phyloP scores from a whole-genome alignment of 2,329 filamentous ascomycete genomes.

The Chaetomium olivaceum region DNA sequence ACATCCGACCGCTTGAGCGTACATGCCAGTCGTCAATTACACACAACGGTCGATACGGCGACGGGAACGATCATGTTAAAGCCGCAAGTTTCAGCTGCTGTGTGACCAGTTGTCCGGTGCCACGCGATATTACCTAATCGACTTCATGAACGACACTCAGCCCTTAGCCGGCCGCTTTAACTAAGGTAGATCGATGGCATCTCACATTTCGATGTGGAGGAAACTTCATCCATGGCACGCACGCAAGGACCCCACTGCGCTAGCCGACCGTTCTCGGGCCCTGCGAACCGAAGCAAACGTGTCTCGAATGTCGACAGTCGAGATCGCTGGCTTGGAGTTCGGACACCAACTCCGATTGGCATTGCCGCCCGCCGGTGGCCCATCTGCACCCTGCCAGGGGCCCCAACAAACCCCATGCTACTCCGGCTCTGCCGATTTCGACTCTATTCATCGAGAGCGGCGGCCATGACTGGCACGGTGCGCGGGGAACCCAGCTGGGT shows the following conservation, averaged over 20 bases:
- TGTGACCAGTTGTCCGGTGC: not conserved
- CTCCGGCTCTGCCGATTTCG: conserved; percentile 1
- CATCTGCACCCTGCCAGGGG: not conserved
- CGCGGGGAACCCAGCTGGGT: not conserved
- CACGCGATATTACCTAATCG: no score
- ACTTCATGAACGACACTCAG: not conserved
- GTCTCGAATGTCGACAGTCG: not conserved
- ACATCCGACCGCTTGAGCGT: not conserved
- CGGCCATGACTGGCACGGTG: not conserved
- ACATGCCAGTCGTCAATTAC: not conserved
- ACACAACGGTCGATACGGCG: not conserved
- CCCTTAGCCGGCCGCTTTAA: not conserved
- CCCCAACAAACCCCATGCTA: not conserved
- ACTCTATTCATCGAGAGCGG: not conserved
- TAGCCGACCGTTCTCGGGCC: not conserved
- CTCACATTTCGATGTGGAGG: not conserved
- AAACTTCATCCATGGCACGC: not conserved
- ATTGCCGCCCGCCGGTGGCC: not conserved
- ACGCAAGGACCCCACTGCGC: not conserved
- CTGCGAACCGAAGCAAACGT: not conserved
- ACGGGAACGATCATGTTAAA: not conserved
- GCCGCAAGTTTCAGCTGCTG: not conserved
- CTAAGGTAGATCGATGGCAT: not conserved
- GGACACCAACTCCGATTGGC: conserved; percentile 18
- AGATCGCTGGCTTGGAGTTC: not conserved